Evolutionary conservation across 192 early-diverging fungal genomes (phyloP).

Genomic region (Linnemannia exigua): DNA sequence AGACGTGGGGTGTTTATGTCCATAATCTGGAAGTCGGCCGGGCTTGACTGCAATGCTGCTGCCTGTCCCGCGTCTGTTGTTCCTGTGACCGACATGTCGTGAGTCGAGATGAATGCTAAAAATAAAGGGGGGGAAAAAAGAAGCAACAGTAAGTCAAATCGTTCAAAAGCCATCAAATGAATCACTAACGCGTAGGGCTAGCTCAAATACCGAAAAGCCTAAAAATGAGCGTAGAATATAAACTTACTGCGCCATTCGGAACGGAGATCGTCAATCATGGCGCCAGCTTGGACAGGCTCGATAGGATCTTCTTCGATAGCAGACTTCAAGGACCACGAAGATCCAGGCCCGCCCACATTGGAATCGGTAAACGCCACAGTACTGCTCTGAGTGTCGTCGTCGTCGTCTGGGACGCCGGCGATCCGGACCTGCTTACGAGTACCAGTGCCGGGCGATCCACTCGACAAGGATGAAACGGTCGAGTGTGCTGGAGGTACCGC

Average conservation of each 20-base stretch:
- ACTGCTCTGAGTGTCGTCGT: neutral
- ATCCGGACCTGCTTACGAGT: neutral
- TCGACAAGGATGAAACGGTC: neutral
- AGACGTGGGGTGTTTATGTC: neutral
- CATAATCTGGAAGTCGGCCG: neutral
- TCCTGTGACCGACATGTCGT: constrained; percentile 23
- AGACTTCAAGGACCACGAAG: neutral
- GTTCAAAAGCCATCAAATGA: too few species aligned
- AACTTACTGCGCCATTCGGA: constrained; percentile 53
- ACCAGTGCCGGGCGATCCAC: neutral
- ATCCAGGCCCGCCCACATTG: constrained; percentile 17
- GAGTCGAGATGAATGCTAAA: constrained; percentile 40
- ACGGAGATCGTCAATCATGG: constrained; percentile 28
- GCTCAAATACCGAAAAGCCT: neutral
- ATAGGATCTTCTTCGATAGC: constrained; percentile 20
- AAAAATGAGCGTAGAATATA: neutral
- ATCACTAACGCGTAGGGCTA: too few species aligned
- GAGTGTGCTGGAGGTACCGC: neutral
- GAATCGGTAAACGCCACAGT: neutral
- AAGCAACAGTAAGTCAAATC: neutral
- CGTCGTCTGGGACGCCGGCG: neutral
- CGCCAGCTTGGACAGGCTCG: constrained; percentile 19
- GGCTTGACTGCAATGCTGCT: neutral
- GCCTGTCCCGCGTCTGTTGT: neutral
- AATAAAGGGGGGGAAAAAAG: neutral